phyloP scores from a whole-genome alignment of 2,329 filamentous ascomycete genomes.

The Sarocladium oryzae region DNA sequence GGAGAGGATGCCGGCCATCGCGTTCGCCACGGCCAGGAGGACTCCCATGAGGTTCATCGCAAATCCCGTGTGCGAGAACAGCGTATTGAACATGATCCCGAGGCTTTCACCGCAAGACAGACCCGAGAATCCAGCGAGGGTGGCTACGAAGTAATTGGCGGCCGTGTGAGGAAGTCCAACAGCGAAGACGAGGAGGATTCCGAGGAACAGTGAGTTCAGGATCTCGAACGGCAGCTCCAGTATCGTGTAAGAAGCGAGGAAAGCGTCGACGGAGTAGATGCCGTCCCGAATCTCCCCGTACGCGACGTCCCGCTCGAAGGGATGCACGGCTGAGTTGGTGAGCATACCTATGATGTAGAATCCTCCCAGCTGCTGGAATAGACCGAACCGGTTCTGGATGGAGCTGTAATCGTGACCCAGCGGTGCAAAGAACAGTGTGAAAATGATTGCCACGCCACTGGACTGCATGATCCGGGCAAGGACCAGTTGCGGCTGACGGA shows the following conservation, averaged over 20 bases:
- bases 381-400: conserved; percentile 67
- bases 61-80: conserved; percentile 69
- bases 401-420: conserved; percentile 61
- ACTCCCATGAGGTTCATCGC: conserved; percentile 67
- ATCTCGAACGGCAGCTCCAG: conserved; percentile 70
- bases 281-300: conserved; percentile 70
- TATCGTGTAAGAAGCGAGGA: conserved; percentile 62
- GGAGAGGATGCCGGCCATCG: conserved; percentile 65
- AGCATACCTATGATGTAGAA: conserved; percentile 74
- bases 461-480: conserved; percentile 63
- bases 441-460: conserved; percentile 53
- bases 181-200: conserved; percentile 56
- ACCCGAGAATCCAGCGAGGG: conserved; percentile 66
- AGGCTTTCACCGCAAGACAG: conserved; percentile 69
- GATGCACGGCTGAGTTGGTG: conserved; percentile 71
- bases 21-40: conserved; percentile 62
- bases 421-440: conserved; percentile 66
- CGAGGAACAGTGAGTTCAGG: conserved; percentile 57
- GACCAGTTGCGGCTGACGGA: conserved; percentile 57
- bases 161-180: conserved; percentile 57
- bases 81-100: conserved; percentile 74
- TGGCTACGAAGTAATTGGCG: conserved; percentile 59
- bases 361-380: conserved; percentile 64
- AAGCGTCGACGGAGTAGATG: conserved; percentile 64
- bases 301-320: conserved; percentile 66